A percentile compares a stretch with the other conserved stretches of the same genome.
Evolutionary conservation across 345 rosid species (phyloP).

Genomic region (Cardamine chenopodiifolia): DNA sequence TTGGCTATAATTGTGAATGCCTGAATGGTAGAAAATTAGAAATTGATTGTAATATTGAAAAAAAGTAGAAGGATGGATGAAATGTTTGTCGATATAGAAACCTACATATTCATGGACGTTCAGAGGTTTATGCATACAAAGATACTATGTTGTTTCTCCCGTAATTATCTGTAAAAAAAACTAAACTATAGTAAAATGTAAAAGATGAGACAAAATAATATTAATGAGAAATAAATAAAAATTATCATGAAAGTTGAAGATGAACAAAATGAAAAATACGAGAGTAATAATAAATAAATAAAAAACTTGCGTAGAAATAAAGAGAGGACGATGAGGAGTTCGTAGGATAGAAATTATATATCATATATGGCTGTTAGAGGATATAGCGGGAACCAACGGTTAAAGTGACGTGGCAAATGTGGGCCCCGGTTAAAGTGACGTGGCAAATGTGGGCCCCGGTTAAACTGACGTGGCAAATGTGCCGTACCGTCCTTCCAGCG

Average conservation of each 20-base stretch:
- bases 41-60: background rate
- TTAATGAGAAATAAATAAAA: no score
- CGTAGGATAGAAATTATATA: no score
- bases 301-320: background rate
- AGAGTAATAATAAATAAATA: no score
- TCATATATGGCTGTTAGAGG: background rate
- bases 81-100: background rate
- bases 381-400: slow-evolving; percentile 67
- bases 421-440: no score
- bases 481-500: slow-evolving; percentile 68
- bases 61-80: background rate
- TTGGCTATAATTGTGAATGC: background rate
- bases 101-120: background rate
- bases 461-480: no score
- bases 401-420: no score
- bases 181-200: no score
- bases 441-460: no score
- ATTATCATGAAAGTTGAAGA: no score
- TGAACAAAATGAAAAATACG: no score
- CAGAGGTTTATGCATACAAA: background rate
- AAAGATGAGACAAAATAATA: no score
- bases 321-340: background rate
- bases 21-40: background rate
- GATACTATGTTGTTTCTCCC: background rate
- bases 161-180: no score